Conservation (phyloP, 2,329 filamentous ascomycete species). For the Colletotrichum sp. region DNA sequence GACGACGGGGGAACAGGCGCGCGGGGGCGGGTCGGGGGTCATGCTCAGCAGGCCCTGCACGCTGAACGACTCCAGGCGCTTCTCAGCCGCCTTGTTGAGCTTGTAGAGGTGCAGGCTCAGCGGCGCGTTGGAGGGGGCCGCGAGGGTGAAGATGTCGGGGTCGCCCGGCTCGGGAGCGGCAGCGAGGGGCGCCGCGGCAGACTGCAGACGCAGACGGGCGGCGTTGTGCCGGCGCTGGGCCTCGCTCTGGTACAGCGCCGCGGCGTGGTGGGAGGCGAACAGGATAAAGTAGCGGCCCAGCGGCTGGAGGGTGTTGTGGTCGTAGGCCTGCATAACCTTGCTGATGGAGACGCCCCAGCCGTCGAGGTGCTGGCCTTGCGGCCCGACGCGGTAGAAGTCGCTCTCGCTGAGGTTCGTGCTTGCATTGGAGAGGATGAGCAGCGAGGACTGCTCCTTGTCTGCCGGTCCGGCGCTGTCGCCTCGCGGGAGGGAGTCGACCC, state of each 20-base stretch:
- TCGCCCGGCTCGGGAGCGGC: conserved; percentile 48
- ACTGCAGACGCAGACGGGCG: conserved; percentile 36
- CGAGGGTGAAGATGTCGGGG: conserved; percentile 53
- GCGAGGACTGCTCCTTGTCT: conserved; percentile 24
- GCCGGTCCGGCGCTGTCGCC: neutral
- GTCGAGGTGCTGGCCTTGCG: conserved; percentile 67
- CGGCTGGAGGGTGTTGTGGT: conserved; percentile 67
- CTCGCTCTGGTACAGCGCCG: conserved; percentile 64
- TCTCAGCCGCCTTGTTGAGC: conserved; percentile 32
- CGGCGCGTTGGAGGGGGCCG: conserved; percentile 42
- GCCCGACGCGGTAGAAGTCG: conserved; percentile 74
- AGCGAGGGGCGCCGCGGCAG: conserved; percentile 38
- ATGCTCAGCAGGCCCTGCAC: conserved; percentile 17
- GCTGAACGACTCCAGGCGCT: conserved; percentile 14
- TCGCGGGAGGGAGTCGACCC: conserved; percentile 13
- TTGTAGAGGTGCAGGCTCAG: conserved; percentile 22
- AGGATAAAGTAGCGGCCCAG: conserved; percentile 72
- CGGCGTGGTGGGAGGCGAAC: conserved; percentile 66
- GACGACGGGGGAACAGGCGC: conserved; percentile 35
- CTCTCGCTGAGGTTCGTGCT: conserved; percentile 65
- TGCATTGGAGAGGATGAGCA: conserved; percentile 64
- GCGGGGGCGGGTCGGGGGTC: conserved; percentile 17
- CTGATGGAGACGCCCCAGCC: conserved; percentile 70
- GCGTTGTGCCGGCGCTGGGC: conserved; percentile 43
- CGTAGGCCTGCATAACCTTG: conserved; percentile 69